Percentiles rank a stretch among this genome's conserved stretches.
These are phyloP conservation scores for Candida qinlingensis DNA, from an alignment of 805 yeast genomes.

Conservation along the genomic window DNA sequence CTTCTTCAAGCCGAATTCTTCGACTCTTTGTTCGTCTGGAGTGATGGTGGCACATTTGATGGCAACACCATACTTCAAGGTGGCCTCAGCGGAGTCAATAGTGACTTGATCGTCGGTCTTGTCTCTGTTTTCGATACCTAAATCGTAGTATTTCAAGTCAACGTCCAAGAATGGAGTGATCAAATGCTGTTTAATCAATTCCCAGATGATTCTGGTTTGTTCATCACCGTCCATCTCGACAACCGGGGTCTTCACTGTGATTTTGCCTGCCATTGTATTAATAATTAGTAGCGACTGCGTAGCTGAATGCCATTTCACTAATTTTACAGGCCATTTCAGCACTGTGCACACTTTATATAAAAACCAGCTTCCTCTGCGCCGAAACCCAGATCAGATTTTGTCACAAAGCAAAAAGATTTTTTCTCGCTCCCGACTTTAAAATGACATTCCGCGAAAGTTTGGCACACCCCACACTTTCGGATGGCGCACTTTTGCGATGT, in stretches of 20 bases:
- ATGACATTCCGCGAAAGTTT: background rate
- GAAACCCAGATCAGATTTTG: background rate
- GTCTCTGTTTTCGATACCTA: conserved; percentile 84
- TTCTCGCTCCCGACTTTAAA: background rate
- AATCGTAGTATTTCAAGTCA: conserved; percentile 87
- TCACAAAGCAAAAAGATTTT: background rate
- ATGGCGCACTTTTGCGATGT: background rate
- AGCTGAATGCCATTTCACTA: background rate
- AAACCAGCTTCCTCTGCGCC: background rate
- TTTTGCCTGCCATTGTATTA: conserved; percentile 37
- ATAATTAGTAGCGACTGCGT: no score
- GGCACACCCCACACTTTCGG: background rate
- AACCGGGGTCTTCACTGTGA: conserved; percentile 79
- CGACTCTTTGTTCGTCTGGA: conserved; percentile 94
- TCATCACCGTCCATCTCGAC: conserved; percentile 99
- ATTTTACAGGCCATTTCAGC: background rate
- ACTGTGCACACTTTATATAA: background rate
- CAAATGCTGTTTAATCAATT: conserved; percentile 78
- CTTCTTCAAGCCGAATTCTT: conserved; percentile 84
- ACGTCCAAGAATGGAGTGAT: conserved; percentile 81
- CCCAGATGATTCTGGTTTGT: conserved; percentile 96
- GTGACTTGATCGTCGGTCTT: conserved; percentile 86
- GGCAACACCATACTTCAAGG: conserved; percentile 83
- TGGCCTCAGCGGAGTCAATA: conserved; percentile 84
- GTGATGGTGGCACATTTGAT: conserved; percentile 98